A percentile compares a stretch with the other conserved stretches of the same genome.
phyloP scores from a whole-genome alignment of 2,329 filamentous ascomycete genomes.

The Fusarium nurragi region DNA sequence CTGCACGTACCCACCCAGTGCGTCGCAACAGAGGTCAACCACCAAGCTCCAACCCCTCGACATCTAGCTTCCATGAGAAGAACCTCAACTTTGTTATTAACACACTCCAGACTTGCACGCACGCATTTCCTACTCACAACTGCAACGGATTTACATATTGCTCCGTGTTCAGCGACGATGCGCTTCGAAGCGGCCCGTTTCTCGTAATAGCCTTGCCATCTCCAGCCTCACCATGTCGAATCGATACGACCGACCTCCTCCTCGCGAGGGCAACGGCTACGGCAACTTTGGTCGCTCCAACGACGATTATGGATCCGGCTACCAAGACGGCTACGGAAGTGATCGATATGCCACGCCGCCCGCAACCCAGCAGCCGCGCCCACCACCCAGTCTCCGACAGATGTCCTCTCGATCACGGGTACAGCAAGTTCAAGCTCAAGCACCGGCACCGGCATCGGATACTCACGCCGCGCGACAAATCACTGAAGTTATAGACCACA shows the following conservation, averaged over 20 bases:
- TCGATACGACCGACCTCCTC: conserved; percentile 58
- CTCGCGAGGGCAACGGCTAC: conserved; percentile 55
- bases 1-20: conserved; percentile 23
- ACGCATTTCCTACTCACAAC: neutral
- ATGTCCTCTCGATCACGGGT: conserved; percentile 51
- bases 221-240: conserved; percentile 57
- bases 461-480: conserved; percentile 67
- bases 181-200: conserved; percentile 23
- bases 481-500: conserved; percentile 77
- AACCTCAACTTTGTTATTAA: neutral
- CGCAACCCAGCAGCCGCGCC: conserved; percentile 41
- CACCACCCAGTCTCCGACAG: conserved; percentile 46
- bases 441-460: conserved; percentile 27
- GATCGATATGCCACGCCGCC: conserved; percentile 55
- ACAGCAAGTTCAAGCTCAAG: conserved; percentile 35
- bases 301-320: conserved; percentile 57
- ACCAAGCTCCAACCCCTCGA: conserved; percentile 29
- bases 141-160: neutral
- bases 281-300: conserved; percentile 54
- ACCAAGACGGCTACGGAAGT: conserved; percentile 54
- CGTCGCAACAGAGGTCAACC: conserved; percentile 11
- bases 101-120: neutral
- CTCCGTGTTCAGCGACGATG: conserved; percentile 32
- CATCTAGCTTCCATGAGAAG: conserved; percentile 8
- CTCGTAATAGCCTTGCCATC: conserved; percentile 30